Evolutionary conservation across 805 yeast genomes (phyloP).

Genomic region (Candida gorgasii): DNA sequence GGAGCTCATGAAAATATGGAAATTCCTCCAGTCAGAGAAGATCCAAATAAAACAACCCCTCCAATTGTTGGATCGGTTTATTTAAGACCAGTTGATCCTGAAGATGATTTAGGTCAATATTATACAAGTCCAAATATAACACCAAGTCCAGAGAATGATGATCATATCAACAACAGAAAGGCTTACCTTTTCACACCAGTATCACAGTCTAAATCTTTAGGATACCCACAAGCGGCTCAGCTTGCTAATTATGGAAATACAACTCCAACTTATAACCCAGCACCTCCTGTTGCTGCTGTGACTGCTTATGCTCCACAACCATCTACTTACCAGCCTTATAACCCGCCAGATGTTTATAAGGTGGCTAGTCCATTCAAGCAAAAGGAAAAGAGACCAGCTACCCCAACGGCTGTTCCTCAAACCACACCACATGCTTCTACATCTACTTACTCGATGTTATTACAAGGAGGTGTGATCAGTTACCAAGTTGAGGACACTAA

Average conservation of each 20-base stretch:
- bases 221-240: constrained; percentile 7
- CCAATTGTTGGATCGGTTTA: constrained; percentile 94
- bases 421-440: constrained; percentile 28
- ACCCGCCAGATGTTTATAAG: constrained; percentile 2
- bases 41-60: constrained; percentile 79
- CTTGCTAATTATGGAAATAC: constrained; percentile 3
- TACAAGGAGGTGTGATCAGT: constrained; percentile 41
- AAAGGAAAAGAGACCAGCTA: constrained; percentile 11
- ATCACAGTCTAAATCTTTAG: constrained; percentile 36
- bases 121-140: constrained; percentile 41
- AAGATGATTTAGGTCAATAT: constrained; percentile 83
- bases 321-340: neutral
- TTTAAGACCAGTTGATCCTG: constrained; percentile 67
- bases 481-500: constrained; percentile 27
- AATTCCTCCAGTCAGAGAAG: constrained; percentile 79
- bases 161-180: constrained; percentile 32
- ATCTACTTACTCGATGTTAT: constrained; percentile 35
- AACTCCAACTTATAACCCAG: constrained; percentile 3
- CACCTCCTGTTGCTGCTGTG: constrained; percentile 4
- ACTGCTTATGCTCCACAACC: constrained; percentile 1
- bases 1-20: constrained; percentile 73
- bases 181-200: constrained; percentile 47
- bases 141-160: constrained; percentile 41
- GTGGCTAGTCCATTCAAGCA: constrained; percentile 8
- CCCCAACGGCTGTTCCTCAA: constrained; percentile 12